These are phyloP conservation scores for Pleurotus djamor DNA, from an alignment of 768 basidiomycete genomes.

Conservation along the genomic window DNA sequence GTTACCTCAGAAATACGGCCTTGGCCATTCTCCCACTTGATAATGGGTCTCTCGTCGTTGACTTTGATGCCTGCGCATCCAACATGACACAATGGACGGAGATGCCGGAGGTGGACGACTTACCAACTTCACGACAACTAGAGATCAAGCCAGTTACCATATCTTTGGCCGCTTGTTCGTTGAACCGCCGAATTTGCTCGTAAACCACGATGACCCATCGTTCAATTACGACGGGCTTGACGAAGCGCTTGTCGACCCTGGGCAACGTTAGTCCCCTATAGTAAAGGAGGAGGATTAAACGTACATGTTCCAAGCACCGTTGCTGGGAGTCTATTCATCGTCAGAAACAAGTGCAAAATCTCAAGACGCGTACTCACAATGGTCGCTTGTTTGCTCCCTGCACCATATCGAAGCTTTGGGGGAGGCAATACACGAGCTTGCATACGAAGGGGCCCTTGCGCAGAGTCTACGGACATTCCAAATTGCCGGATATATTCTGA, in stretches of 20 bases:
- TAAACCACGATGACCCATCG: conserved; percentile 69
- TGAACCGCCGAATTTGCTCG: conserved; percentile 60
- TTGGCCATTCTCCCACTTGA: conserved; percentile 59
- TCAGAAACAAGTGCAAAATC: conserved; percentile 9
- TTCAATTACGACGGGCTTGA: conserved; percentile 46
- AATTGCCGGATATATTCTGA: conserved; percentile 76
- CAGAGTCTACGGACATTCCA: conserved; percentile 58
- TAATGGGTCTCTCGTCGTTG: conserved; percentile 36
- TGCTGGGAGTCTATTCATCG: conserved; percentile 44
- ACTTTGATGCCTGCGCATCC: conserved; percentile 56
- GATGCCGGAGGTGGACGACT: conserved; percentile 19
- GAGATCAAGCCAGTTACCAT: conserved; percentile 53
- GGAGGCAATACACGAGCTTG: conserved; percentile 62
- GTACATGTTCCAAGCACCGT: conserved; percentile 82
- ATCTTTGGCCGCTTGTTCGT: conserved; percentile 40
- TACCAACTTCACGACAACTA: conserved; percentile 58
- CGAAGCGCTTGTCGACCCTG: conserved; percentile 76
- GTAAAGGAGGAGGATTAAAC: conserved; percentile 13
- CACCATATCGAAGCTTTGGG: conserved; percentile 67
- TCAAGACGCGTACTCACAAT: conserved; percentile 41
- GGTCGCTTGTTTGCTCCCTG: conserved; percentile 48
- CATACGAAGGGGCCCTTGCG: conserved; percentile 50
- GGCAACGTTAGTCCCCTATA: neutral
- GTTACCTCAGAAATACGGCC: conserved; percentile 41
- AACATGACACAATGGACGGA: neutral